Percentiles rank a stretch among this genome's conserved stretches.
phyloP scores from a whole-genome alignment of 495 filamentous ascomycete genomes.

The Tuber microsphaerosporum region DNA sequence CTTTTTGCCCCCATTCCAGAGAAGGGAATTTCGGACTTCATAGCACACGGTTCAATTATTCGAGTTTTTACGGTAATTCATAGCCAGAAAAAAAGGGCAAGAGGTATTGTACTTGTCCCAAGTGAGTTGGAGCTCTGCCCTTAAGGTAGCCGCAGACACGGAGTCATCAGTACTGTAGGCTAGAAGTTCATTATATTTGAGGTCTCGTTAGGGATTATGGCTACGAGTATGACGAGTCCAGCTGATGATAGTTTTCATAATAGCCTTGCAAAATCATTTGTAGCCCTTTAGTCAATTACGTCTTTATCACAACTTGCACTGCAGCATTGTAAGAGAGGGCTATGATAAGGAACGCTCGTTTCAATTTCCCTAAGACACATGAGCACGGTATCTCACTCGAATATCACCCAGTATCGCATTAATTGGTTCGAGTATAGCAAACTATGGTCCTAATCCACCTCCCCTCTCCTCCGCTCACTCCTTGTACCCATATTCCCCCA shows the following conservation, averaged over 20 bases:
- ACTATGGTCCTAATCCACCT: neutral
- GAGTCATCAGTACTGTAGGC: neutral
- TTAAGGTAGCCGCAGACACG: neutral
- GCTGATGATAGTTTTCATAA: neutral
- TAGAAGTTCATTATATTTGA: neutral
- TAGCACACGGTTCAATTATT: too few species aligned
- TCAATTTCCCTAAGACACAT: too few species aligned
- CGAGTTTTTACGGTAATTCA: neutral
- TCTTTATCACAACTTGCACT: neutral
- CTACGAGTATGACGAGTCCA: neutral
- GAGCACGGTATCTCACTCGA: neutral
- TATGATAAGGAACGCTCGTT: neutral
- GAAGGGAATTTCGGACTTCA: too few species aligned
- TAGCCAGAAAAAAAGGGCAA: neutral
- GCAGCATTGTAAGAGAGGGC: neutral
- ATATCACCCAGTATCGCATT: neutral
- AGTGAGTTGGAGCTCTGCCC: too few species aligned
- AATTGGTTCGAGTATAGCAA: neutral
- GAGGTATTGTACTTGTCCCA: neutral
- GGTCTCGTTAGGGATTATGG: neutral
- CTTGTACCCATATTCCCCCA: neutral
- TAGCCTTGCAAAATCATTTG: neutral
- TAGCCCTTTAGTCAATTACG: neutral
- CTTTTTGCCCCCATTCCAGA: too few species aligned
- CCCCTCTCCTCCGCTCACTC: neutral